Percentiles rank a stretch among this genome's conserved stretches.
phyloP scores from a whole-genome alignment of 768 basidiomycete genomes.

The Macrolepiota dolichaula region DNA sequence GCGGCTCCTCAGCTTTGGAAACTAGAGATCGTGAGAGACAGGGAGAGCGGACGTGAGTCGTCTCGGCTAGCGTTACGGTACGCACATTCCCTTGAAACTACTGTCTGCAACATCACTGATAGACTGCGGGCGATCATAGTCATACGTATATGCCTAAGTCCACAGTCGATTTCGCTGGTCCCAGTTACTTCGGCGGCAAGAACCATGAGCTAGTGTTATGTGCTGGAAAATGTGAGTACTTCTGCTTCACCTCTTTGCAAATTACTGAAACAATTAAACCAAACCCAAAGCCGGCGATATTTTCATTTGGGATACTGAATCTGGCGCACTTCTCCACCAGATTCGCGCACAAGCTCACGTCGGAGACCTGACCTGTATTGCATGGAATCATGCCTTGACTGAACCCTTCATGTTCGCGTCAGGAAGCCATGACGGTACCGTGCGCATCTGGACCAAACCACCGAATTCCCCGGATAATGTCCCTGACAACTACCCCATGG shows the following conservation, averaged over 20 bases:
- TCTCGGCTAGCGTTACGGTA: slow-evolving; percentile 41
- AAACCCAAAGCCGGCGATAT: slow-evolving; percentile 68
- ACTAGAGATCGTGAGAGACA: slow-evolving; percentile 59
- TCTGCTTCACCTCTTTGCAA: background rate
- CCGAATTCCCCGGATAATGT: background rate
- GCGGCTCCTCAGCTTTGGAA: slow-evolving; percentile 80
- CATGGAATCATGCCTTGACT: slow-evolving; percentile 70
- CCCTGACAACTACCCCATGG: background rate
- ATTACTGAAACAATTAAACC: slow-evolving; percentile 3
- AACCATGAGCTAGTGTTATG: slow-evolving; percentile 78
- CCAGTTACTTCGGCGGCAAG: slow-evolving; percentile 79
- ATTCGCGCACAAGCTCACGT: slow-evolving; percentile 60
- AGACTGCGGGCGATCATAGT: slow-evolving; percentile 29
- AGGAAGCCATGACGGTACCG: slow-evolving; percentile 72
- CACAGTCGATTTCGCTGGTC: slow-evolving; percentile 71
- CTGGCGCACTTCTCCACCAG: slow-evolving; percentile 66
- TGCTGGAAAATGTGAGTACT: slow-evolving; percentile 61
- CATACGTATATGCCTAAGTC: slow-evolving; percentile 75
- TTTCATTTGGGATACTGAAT: slow-evolving; percentile 85
- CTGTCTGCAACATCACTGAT: background rate
- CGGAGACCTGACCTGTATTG: slow-evolving; percentile 75
- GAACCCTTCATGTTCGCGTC: slow-evolving; percentile 75
- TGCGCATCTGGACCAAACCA: slow-evolving; percentile 66
- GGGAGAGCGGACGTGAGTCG: slow-evolving; percentile 29
- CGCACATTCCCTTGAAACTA: slow-evolving; percentile 1